phyloP scores from a whole-genome alignment of 2,329 filamentous ascomycete genomes.

The Trichoderma citrinoviride region DNA sequence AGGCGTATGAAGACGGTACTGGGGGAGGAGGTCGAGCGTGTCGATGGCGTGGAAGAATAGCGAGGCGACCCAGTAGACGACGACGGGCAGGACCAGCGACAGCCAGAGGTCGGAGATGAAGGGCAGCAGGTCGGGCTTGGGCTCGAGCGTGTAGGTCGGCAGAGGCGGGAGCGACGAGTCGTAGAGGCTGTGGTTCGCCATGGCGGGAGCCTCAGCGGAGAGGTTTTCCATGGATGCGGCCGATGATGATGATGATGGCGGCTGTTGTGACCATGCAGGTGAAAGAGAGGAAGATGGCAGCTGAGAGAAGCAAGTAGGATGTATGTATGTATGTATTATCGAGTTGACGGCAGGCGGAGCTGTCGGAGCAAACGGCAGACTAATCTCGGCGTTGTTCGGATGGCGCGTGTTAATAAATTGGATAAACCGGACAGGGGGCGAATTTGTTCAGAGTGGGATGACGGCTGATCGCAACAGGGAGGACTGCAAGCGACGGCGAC shows the following conservation, averaged over 20 bases:
- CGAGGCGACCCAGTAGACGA: constrained; percentile 87
- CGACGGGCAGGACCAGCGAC: constrained; percentile 69
- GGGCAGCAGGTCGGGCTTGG: constrained; percentile 68
- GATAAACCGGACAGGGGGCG: not conserved
- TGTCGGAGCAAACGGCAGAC: constrained; percentile 1
- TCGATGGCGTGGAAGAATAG: constrained; percentile 86
- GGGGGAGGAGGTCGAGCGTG: constrained; percentile 76
- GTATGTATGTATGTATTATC: not conserved
- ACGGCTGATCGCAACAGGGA: not conserved
- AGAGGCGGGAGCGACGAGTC: constrained; percentile 71
- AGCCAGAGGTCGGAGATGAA: constrained; percentile 80
- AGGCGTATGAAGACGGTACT: constrained; percentile 93
- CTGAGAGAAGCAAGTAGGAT: not conserved
- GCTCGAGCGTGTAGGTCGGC: constrained; percentile 72
- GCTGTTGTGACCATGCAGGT: constrained; percentile 10
- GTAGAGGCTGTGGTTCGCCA: constrained; percentile 55
- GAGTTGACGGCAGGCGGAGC: not conserved
- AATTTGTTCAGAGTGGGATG: not conserved
- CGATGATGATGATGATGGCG: not conserved
- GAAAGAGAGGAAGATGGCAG: not conserved
- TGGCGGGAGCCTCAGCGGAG: constrained; percentile 37
- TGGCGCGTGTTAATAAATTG: not conserved
- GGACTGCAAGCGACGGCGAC: not conserved
- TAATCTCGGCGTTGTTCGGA: constrained; percentile 18
- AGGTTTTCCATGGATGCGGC: constrained; percentile 41